Conservation (phyloP, 73 alveolate genomes). For the Tetrahymena malaccensis region DNA sequence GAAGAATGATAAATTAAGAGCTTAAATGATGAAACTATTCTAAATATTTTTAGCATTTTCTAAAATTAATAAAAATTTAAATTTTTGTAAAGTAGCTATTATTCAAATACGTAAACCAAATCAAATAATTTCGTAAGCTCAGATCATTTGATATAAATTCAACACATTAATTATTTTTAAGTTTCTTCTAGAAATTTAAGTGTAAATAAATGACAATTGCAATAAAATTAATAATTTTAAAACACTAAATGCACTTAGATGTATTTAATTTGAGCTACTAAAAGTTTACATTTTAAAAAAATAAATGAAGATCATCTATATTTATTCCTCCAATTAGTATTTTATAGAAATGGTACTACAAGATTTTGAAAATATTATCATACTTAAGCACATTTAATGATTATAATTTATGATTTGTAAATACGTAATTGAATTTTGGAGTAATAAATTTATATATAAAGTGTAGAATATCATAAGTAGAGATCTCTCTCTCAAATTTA, state of each 20-base stretch:
- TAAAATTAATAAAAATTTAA: too few species aligned
- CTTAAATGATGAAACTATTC: too few species aligned
- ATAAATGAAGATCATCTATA: not conserved
- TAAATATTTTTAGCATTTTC: not conserved
- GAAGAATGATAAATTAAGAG: too few species aligned
- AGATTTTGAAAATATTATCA: not conserved
- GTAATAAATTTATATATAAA: not conserved
- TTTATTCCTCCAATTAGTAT: not conserved
- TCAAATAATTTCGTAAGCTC: not conserved
- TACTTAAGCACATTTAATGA: not conserved
- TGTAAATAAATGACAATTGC: too few species aligned
- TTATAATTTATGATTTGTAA: not conserved
- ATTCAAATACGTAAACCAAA: not conserved
- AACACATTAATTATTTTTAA: not conserved
- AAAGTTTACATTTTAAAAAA: not conserved
- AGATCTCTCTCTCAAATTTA: not conserved
- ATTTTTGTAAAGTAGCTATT: not conserved
- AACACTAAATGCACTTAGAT: not conserved
- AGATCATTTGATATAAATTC: not conserved
- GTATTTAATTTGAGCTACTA: too few species aligned
- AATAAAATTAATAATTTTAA: too few species aligned
- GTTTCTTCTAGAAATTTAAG: not conserved
- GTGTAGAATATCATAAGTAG: not conserved
- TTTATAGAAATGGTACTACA: not conserved
- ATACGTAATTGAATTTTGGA: not conserved